Evolutionary conservation across 768 basidiomycete genomes (phyloP).

Genomic region (Cystobasidium ongulense): DNA sequence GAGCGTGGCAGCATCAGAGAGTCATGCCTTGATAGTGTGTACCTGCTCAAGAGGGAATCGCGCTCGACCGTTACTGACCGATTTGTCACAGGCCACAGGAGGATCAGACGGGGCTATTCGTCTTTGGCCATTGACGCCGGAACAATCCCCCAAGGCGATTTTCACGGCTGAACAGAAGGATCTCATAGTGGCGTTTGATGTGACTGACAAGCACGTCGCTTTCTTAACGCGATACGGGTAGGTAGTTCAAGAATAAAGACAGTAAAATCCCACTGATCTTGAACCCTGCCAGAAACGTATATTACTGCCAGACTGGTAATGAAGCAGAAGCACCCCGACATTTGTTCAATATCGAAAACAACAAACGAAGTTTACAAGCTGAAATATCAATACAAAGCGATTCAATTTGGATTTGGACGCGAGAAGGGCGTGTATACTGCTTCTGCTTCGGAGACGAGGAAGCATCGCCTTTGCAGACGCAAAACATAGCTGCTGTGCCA

Average conservation of each 20-base stretch:
- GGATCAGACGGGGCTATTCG: constrained; percentile 19
- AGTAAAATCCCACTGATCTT: background rate
- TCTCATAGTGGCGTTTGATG: background rate
- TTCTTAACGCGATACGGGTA: constrained; percentile 1
- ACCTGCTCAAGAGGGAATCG: background rate
- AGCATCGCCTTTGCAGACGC: background rate
- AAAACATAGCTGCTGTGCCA: background rate
- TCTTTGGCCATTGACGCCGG: background rate
- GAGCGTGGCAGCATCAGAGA: background rate
- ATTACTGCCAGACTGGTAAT: background rate
- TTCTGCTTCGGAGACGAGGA: background rate
- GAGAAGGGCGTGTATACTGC: background rate
- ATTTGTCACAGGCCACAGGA: background rate
- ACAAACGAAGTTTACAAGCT: background rate
- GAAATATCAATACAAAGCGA: background rate
- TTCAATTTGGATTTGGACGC: background rate
- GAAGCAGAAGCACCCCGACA: background rate
- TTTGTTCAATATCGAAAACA: background rate
- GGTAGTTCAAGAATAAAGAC: background rate
- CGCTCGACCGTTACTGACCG: background rate
- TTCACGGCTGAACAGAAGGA: background rate
- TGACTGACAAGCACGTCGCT: background rate
- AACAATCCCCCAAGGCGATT: background rate
- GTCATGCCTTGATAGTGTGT: background rate
- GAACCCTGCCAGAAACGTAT: background rate